Conservation (phyloP, 208 protist species). For the Borovskyia barvae region DNA sequence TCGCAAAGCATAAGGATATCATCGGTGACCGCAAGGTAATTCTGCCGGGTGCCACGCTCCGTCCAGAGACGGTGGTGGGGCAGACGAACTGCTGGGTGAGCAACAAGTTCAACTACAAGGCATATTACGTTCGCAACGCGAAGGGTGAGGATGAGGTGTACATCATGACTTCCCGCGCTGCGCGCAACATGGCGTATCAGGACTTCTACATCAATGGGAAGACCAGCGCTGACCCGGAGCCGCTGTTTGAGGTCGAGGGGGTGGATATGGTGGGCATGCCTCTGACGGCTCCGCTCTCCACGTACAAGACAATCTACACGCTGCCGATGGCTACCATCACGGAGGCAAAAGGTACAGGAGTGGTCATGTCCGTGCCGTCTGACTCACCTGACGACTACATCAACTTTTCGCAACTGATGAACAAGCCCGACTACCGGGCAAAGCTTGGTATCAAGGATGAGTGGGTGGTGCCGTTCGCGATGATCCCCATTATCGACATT, state of each 20-base stretch:
- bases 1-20: conserved; percentile 61
- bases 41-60: conserved; percentile 98
- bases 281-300: conserved; percentile 88
- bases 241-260: conserved; percentile 92
- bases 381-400: conserved; percentile 99
- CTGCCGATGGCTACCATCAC: conserved; percentile 98
- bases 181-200: conserved; percentile 97
- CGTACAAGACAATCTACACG: conserved; percentile 93
- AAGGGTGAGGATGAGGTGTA: conserved; percentile 89
- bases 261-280: conserved; percentile 93
- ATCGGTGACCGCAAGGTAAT: conserved; percentile 86
- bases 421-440: conserved; percentile 91
- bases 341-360: conserved; percentile 97
- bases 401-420: conserved; percentile 94
- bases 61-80: conserved; percentile 99
- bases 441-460: conserved; percentile 95
- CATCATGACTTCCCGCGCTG: conserved; percentile 94
- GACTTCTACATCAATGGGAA: conserved; percentile 87
- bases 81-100: conserved; percentile 99
- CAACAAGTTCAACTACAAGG: conserved; percentile 95
- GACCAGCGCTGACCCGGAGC: conserved; percentile 51
- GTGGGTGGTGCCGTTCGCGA: conserved; percentile 93
- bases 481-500: conserved; percentile 96
- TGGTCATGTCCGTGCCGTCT: conserved; percentile 98
- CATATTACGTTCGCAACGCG: conserved; percentile 86